A percentile compares a stretch with the other conserved stretches of the same genome.
Evolutionary conservation across 768 basidiomycete genomes (phyloP).

Genomic region (Calocera cornea): DNA sequence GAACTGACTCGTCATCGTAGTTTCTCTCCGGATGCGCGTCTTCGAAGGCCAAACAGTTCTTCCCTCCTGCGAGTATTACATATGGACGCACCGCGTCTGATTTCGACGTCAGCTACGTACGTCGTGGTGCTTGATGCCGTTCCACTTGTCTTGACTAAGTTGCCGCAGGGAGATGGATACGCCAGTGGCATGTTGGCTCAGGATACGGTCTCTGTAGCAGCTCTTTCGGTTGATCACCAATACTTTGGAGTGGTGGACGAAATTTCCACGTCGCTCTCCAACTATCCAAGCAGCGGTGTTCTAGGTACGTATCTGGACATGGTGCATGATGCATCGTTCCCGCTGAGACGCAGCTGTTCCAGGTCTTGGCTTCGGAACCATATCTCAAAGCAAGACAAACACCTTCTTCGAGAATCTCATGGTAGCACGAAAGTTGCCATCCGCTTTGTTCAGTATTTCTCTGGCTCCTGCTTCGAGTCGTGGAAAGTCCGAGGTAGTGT

Average conservation of each 20-base stretch:
- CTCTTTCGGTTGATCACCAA: conserved; percentile 35
- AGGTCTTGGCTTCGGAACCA: conserved; percentile 43
- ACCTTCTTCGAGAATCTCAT: conserved; percentile 59
- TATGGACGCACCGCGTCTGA: conserved; percentile 22
- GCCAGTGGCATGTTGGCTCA: conserved; percentile 37
- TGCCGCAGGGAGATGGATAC: conserved; percentile 37
- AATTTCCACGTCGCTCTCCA: conserved; percentile 38
- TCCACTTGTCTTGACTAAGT: neutral
- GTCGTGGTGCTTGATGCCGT: conserved; percentile 10
- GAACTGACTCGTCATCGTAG: neutral
- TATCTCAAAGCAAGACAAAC: conserved; percentile 32
- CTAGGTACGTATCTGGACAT: conserved; percentile 27
- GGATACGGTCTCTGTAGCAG: conserved; percentile 40
- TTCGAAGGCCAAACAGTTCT: conserved; percentile 30
- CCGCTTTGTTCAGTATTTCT: conserved; percentile 47
- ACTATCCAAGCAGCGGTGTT: conserved; percentile 42
- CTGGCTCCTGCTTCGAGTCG: conserved; percentile 22
- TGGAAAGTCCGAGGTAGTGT: neutral
- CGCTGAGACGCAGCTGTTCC: neutral
- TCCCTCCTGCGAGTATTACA: conserved; percentile 30
- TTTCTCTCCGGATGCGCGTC: conserved; percentile 27
- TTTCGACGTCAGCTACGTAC: conserved; percentile 37
- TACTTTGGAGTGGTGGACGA: conserved; percentile 41
- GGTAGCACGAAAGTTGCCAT: conserved; percentile 26
- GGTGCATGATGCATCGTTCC: neutral